phyloP scores from a whole-genome alignment of 2,329 filamentous ascomycete species.

The Cladosporium sp. region DNA sequence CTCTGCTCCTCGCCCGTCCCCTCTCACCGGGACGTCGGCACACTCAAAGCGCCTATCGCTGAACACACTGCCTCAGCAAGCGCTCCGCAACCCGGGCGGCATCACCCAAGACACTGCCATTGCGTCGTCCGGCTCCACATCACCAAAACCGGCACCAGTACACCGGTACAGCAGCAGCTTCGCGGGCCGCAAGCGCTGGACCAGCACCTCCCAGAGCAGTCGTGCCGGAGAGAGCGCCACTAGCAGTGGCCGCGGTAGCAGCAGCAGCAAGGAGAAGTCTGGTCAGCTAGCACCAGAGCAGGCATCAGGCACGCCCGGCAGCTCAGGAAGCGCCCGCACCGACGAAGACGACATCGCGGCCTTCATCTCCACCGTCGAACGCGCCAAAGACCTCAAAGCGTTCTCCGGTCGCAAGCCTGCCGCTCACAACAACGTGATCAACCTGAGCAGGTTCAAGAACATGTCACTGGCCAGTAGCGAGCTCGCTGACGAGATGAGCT shows the following conservation, averaged over 20 bases:
- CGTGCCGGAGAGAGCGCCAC: slow-evolving; percentile 71
- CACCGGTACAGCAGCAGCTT: slow-evolving; percentile 93
- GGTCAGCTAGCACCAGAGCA: slow-evolving; percentile 52
- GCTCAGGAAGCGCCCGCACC: slow-evolving; percentile 67
- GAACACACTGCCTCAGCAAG: slow-evolving; percentile 73
- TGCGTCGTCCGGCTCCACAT: slow-evolving; percentile 68
- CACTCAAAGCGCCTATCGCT: slow-evolving; percentile 65
- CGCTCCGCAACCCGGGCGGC: slow-evolving; percentile 54
- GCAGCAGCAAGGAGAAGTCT: slow-evolving; percentile 56
- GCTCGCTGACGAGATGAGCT: slow-evolving; percentile 89
- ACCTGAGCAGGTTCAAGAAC: slow-evolving; percentile 69
- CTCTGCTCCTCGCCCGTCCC: slow-evolving; percentile 42
- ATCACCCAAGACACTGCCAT: slow-evolving; percentile 53
- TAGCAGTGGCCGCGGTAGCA: slow-evolving; percentile 78
- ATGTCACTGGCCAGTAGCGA: slow-evolving; percentile 89
- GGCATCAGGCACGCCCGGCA: slow-evolving; percentile 71
- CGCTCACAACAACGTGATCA: slow-evolving; percentile 63
- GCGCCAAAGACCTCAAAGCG: slow-evolving; percentile 80
- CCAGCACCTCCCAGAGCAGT: slow-evolving; percentile 63
- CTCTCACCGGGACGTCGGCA: slow-evolving; percentile 26
- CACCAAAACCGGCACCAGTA: slow-evolving; percentile 75
- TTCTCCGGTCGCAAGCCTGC: slow-evolving; percentile 60
- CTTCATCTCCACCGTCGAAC: slow-evolving; percentile 85
- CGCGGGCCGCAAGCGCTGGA: slow-evolving; percentile 74
- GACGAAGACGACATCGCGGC: slow-evolving; percentile 94